A percentile compares a stretch with the other conserved stretches of the same genome.
Conservation (phyloP, 2,329 filamentous ascomycete species). For the Hypomyces rosellus region DNA sequence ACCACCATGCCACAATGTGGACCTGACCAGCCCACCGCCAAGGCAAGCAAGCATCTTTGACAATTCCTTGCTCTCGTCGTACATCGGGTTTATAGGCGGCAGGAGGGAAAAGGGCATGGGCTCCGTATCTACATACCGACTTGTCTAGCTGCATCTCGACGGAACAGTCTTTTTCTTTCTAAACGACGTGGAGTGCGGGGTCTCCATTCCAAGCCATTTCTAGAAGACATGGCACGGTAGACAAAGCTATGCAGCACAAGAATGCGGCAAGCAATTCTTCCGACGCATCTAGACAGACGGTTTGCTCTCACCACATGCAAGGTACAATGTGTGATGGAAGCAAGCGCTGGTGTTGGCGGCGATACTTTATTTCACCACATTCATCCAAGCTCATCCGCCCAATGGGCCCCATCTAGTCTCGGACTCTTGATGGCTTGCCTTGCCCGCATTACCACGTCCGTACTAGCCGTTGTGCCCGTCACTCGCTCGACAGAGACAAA, state of each 20-base stretch:
- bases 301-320: too few relatives aligned
- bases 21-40: not conserved
- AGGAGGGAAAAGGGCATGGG: too few relatives aligned
- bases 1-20: not conserved
- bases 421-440: not conserved
- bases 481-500: not conserved
- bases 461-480: not conserved
- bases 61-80: too few relatives aligned
- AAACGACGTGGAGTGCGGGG: conserved; percentile 11
- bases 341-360: not conserved
- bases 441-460: not conserved
- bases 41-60: not conserved
- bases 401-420: not conserved
- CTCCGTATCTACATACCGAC: too few relatives aligned
- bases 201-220: conserved; percentile 8
- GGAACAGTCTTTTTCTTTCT: too few relatives aligned
- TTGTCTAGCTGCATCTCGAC: too few relatives aligned
- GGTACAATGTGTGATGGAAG: not conserved
- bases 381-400: not conserved
- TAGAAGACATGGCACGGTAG: conserved; percentile 3
- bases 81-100: too few relatives aligned
- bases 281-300: too few relatives aligned
- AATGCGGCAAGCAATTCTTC: too few relatives aligned
- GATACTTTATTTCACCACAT: too few relatives aligned
- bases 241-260: not conserved